These are phyloP conservation scores for Clitopilus hobsonii DNA, from an alignment of 768 basidiomycete species.

Conservation along the genomic window DNA sequence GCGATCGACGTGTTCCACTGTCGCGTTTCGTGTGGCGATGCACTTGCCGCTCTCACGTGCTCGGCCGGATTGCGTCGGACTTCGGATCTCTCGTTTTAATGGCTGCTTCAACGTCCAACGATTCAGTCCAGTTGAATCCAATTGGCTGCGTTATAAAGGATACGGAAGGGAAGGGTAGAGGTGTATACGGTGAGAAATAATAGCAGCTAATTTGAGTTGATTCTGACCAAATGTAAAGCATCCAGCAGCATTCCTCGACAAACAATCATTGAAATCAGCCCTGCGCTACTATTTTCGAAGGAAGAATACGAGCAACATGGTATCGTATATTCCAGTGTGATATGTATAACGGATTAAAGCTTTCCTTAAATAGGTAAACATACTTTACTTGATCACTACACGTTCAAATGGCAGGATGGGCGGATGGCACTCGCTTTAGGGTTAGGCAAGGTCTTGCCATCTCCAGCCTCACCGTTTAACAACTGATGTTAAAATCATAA, in stretches of 20 bases:
- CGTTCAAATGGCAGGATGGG: conserved; percentile 72
- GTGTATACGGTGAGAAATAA: conserved; percentile 51
- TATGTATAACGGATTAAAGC: not conserved
- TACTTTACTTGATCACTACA: conserved; percentile 70
- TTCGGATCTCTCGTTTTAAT: conserved; percentile 7
- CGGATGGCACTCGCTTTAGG: conserved; percentile 77
- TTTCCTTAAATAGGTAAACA: conserved; percentile 28
- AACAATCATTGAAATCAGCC: conserved; percentile 78
- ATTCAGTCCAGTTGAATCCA: conserved; percentile 33
- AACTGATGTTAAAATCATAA: not conserved
- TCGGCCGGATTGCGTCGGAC: conserved; percentile 3
- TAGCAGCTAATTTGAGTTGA: not conserved
- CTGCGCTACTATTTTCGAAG: conserved; percentile 71
- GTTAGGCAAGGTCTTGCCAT: conserved; percentile 43
- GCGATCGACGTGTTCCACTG: not conserved
- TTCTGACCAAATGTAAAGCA: conserved; percentile 27
- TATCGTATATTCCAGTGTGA: conserved; percentile 10
- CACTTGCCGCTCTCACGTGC: conserved; percentile 14
- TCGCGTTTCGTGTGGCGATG: not conserved
- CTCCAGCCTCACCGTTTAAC: not conserved
- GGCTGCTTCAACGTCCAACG: conserved; percentile 15
- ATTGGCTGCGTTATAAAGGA: conserved; percentile 44
- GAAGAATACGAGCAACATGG: conserved; percentile 69
- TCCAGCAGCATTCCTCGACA: conserved; percentile 48
- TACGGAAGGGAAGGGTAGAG: conserved; percentile 48